These are phyloP conservation scores for Austroboletus niveus DNA, from an alignment of 1,284 basidiomycete species.

Conservation along the genomic window DNA sequence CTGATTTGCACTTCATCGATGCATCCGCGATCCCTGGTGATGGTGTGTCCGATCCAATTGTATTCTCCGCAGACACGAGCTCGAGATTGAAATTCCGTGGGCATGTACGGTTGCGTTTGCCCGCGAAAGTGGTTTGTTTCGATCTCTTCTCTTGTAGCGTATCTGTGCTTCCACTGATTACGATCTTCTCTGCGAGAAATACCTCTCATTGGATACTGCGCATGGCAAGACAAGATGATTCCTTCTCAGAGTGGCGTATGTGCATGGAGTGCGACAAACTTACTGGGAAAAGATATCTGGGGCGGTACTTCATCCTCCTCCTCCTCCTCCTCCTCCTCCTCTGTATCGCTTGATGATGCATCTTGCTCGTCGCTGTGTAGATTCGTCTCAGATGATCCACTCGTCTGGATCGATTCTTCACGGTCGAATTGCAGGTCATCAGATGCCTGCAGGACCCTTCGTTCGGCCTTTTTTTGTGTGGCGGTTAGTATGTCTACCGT, in stretches of 20 bases:
- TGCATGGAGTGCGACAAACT: slow-evolving; percentile 5
- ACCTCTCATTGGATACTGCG: not conserved
- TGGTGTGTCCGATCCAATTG: too few relatives aligned
- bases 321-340: too few relatives aligned
- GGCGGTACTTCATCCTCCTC: not conserved
- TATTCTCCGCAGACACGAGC: not conserved
- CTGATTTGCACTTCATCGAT: too few relatives aligned
- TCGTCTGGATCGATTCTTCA: too few relatives aligned
- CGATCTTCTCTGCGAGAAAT: not conserved
- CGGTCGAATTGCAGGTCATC: too few relatives aligned
- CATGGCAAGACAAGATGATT: not conserved
- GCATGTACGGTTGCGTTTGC: slow-evolving; percentile 12
- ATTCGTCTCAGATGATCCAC: too few relatives aligned
- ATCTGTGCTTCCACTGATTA: slow-evolving; percentile 29
- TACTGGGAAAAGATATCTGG: slow-evolving; percentile 27
- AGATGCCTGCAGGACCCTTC: too few relatives aligned
- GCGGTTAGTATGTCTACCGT: slow-evolving; percentile 12
- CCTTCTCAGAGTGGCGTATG: not conserved
- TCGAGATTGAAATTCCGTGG: not conserved
- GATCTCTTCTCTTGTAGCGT: slow-evolving; percentile 17
- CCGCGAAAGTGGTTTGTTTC: slow-evolving; percentile 22
- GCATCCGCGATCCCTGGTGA: too few relatives aligned
- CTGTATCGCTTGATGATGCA: slow-evolving; percentile 12
- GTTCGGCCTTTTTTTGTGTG: slow-evolving; percentile 6
- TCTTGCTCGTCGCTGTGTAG: not conserved